Base-by-base conservation (phyloP, 2,329 filamentous ascomycete species). In the Arthrobotrys musiformis region DNA sequence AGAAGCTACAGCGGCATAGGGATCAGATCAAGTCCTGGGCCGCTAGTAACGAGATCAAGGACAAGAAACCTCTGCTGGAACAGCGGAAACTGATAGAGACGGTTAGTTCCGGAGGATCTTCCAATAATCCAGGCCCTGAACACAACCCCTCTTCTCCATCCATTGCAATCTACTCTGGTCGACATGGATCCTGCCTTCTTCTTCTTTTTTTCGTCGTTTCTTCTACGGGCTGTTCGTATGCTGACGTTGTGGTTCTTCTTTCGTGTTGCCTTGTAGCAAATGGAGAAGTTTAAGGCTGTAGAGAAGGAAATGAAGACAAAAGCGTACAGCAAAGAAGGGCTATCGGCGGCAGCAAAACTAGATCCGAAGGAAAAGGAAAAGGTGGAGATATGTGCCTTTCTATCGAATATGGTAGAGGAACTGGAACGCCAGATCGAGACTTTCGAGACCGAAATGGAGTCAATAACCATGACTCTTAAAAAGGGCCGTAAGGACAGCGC, bases 301-400 rank as follows among this genome's bases (percentile, higher is more conserved):
- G 95, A 99, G 85, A 99, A 99, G 87, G 95, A 97, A 82, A 98
- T 99, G 95, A 99, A 99, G 87, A 99, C 95, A 70, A 99, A 99
- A 85, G 95, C 95, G 78, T 99, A 97, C 85, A 98, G 95, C 79
- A 98, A 99, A 87, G 95, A 98, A 85, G 95, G 95, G 50, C 86
- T 99, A 79, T 95, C 93, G 79, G 92, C 94, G 63, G 93, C 93
- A 26, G 91, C 93, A 61, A 96, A 97, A 84, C 88, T 98, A 79
- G 95, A 99, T 85, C 95, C 95, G n/a, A 97, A 94, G 83, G 95
- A 98, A 84, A 93, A 96, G 84, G 94, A 97, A 83, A 97, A 97
- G 85, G 87, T 92, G 78, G 94, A 98, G 81, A 88, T 92, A 30
- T 89, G 91, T 85, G 91, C 97, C 70, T 98, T 98, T 85, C 86